These are phyloP conservation scores for Capsicum rhomboideum DNA, from an alignment of 257 asterid genomes.

Conservation along the genomic window DNA sequence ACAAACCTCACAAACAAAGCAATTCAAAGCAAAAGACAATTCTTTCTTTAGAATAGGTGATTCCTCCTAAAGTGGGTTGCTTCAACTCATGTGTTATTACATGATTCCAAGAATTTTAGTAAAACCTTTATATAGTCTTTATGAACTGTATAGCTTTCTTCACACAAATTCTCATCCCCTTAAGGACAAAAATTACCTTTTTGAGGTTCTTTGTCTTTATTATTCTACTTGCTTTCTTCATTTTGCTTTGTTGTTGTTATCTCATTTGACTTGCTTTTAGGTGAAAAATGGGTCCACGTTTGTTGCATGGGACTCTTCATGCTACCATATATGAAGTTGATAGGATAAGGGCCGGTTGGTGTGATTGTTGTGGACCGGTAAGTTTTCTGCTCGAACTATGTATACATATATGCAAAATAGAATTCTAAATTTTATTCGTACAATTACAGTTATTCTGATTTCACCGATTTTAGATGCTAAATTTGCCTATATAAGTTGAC, in stretches of 20 bases:
- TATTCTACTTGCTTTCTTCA: background rate
- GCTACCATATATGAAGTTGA: conserved; percentile 58
- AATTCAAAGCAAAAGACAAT: conserved; percentile 11
- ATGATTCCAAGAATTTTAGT: background rate
- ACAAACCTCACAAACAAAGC: background rate
- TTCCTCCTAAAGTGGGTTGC: background rate
- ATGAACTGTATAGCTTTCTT: background rate
- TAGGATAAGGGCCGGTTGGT: conserved; percentile 34
- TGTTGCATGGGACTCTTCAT: conserved; percentile 75
- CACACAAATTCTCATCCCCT: background rate
- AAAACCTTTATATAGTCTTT: background rate
- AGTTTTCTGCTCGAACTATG: background rate
- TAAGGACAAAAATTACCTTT: background rate
- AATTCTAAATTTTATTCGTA: no score
- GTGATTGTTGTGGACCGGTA: conserved; percentile 45
- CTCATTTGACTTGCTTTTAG: background rate
- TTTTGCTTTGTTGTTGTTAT: background rate
- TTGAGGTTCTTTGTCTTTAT: background rate
- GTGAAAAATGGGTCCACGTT: conserved; percentile 29
- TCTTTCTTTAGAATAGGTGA: conserved; percentile 18
- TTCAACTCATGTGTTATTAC: background rate
- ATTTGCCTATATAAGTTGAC: background rate
- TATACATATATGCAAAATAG: background rate
- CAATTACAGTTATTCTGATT: background rate
- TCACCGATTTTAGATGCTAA: background rate